Conservation (phyloP, 106 monocot genomes). For the Phalaenopsis equestris region DNA sequence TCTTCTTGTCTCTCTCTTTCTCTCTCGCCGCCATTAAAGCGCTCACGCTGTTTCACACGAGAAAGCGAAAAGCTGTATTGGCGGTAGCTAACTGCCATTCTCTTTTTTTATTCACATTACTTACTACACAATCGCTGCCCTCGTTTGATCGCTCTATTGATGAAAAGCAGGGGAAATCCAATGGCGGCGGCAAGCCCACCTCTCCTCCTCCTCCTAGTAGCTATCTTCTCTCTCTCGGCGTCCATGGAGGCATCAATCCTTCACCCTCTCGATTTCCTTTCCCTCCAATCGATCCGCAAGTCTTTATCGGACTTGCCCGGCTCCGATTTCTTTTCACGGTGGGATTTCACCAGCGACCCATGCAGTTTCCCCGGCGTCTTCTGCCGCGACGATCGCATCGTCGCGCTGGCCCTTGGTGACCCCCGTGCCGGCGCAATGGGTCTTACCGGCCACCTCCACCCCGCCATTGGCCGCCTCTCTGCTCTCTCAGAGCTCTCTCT, state of each 20-base stretch:
- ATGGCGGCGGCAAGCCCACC: background rate
- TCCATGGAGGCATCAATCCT: conserved; percentile 17
- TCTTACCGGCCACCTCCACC: conserved; percentile 44
- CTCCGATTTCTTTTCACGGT: conserved; percentile 39
- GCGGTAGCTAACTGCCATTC: background rate
- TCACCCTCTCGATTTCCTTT: conserved; percentile 56
- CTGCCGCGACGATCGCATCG: conserved; percentile 37
- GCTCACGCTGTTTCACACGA: background rate
- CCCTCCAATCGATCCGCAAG: conserved; percentile 49
- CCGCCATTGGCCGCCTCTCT: conserved; percentile 34
- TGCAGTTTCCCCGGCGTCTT: conserved; percentile 56
- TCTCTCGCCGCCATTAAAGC: conserved; percentile 2
- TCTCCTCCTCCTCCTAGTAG: background rate
- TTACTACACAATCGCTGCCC: background rate
- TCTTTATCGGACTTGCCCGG: conserved; percentile 52
- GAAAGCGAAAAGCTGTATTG: conserved; percentile 3
- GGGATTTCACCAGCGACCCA: conserved; percentile 74
- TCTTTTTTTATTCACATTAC: background rate
- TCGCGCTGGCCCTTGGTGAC: conserved; percentile 52
- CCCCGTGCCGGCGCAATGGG: conserved; percentile 61
- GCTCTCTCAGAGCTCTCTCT: conserved; percentile 54
- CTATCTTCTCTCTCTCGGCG: background rate
- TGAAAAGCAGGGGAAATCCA: background rate
- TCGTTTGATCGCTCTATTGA: background rate
- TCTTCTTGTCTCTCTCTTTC: background rate